Percentiles rank a stretch among this genome's conserved stretches.
Evolutionary conservation across 176 grass and related monocot species (phyloP).

Genomic region (Dendrocalamus sinicus): DNA sequence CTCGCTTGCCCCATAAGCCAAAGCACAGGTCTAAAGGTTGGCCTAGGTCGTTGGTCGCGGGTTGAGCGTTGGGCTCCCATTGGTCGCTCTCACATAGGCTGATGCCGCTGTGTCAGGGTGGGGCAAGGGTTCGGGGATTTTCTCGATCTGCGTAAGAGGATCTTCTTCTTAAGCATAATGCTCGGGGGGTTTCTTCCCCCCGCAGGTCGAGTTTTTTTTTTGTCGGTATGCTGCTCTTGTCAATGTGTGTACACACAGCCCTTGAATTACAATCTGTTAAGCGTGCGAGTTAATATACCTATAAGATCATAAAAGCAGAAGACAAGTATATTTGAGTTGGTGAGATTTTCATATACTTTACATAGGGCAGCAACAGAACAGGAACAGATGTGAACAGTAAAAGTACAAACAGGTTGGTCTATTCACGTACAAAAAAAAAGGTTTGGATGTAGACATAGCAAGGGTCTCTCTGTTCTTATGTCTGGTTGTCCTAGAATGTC

Average conservation of each 20-base stretch:
- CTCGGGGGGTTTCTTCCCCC: no score
- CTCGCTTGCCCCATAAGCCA: no score
- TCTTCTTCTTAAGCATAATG: no score
- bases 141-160: no score
- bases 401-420: constrained; percentile 2
- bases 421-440: constrained; percentile 12
- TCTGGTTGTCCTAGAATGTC: constrained; percentile 25
- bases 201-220: no score
- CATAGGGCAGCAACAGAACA: neutral
- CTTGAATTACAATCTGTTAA: neutral
- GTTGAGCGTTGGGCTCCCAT: no score
- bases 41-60: no score
- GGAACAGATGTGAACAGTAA: neutral
- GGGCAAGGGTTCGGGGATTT: no score
- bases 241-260: constrained; percentile 1
- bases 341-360: neutral
- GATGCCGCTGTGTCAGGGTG: no score
- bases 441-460: neutral
- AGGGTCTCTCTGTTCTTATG: constrained; percentile 8
- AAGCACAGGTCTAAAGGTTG: no score
- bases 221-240: constrained; percentile 45
- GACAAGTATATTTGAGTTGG: neutral
- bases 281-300: neutral
- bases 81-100: no score
- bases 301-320: neutral